Evolutionary conservation across 768 basidiomycete species (phyloP).

Genomic region (Agaricus blazei): DNA sequence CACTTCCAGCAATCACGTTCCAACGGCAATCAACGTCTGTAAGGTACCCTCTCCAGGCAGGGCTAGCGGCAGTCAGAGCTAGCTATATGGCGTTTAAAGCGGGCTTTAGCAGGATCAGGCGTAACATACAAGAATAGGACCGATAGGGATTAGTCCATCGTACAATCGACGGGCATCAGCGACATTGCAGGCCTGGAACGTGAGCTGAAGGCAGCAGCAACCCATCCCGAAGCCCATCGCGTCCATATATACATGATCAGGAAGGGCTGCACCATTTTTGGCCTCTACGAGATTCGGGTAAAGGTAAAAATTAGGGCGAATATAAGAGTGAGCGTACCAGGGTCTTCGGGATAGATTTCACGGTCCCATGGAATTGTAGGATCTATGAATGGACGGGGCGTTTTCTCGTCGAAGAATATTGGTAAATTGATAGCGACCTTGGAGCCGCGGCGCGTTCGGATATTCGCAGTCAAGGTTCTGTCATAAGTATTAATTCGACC

Average conservation of each 20-base stretch:
- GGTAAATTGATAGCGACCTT: constrained; percentile 97
- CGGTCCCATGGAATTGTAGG: constrained; percentile 90
- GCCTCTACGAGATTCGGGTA: constrained; percentile 52
- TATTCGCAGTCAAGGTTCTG: constrained; percentile 97
- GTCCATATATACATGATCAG: constrained; percentile 94
- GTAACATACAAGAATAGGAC: constrained; percentile 82
- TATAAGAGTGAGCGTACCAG: constrained; percentile 43
- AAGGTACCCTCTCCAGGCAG: constrained; percentile 90
- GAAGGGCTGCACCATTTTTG: constrained; percentile 80
- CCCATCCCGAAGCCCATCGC: constrained; percentile 99
- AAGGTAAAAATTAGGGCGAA: not conserved
- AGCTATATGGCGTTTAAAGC: constrained; percentile 44
- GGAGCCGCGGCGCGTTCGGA: constrained; percentile 81
- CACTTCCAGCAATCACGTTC: constrained; percentile 98
- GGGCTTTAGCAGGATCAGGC: not conserved
- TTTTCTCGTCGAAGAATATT: constrained; percentile 82
- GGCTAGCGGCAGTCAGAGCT: constrained; percentile 91
- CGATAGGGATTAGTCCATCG: constrained; percentile 92
- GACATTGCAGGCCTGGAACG: constrained; percentile 95
- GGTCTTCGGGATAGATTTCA: constrained; percentile 76
- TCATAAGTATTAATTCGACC: constrained; percentile 10
- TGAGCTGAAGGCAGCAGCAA: constrained; percentile 95
- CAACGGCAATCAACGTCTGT: constrained; percentile 97
- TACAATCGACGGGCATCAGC: constrained; percentile 90
- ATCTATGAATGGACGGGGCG: constrained; percentile 87